A percentile compares a stretch with the other conserved stretches of the same genome.
phyloP scores from a whole-genome alignment of 441 rosid species.

The Raphanus hybrid region DNA sequence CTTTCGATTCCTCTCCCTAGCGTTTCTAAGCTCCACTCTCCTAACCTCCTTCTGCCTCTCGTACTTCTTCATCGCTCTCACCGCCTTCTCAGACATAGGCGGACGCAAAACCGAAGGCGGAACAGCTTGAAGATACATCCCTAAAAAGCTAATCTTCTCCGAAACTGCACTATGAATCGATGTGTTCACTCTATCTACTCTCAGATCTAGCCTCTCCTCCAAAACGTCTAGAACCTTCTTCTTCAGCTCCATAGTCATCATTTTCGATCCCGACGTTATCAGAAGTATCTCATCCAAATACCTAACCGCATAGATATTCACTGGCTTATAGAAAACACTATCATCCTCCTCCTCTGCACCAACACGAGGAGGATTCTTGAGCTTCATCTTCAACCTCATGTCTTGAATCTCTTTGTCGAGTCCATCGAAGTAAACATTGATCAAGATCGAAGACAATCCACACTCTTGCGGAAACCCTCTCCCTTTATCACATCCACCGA shows the following conservation, averaged over 20 bases:
- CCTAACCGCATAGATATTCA: conserved; percentile 70
- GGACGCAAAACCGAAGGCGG: conserved; percentile 83
- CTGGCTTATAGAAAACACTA: conserved; percentile 66
- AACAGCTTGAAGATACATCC: conserved; percentile 89
- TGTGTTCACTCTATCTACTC: conserved; percentile 63
- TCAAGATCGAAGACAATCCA: conserved; percentile 61
- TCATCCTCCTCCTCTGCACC: conserved; percentile 46
- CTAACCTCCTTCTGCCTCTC: conserved; percentile 85
- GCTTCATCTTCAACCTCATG: conserved; percentile 55
- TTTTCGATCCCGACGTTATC: conserved; percentile 75
- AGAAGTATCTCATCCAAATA: conserved; percentile 86
- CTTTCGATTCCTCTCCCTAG: conserved; percentile 80
- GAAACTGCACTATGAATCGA: conserved; percentile 75
- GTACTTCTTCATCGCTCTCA: conserved; percentile 85
- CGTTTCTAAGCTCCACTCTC: conserved; percentile 68
- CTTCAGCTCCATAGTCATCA: conserved; percentile 69
- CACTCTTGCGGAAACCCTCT: conserved; percentile 92
- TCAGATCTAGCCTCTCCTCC: conserved; percentile 63
- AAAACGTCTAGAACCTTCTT: conserved; percentile 52
- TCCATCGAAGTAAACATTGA: conserved; percentile 73
- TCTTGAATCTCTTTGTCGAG: conserved; percentile 74
- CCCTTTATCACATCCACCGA: conserved; percentile 66
- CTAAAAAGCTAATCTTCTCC: conserved; percentile 78
- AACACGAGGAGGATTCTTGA: conserved; percentile 51
- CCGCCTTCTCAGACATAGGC: conserved; percentile 79